Conservation (phyloP, 2,329 filamentous ascomycete species). For the Triangularia verruculosa region DNA sequence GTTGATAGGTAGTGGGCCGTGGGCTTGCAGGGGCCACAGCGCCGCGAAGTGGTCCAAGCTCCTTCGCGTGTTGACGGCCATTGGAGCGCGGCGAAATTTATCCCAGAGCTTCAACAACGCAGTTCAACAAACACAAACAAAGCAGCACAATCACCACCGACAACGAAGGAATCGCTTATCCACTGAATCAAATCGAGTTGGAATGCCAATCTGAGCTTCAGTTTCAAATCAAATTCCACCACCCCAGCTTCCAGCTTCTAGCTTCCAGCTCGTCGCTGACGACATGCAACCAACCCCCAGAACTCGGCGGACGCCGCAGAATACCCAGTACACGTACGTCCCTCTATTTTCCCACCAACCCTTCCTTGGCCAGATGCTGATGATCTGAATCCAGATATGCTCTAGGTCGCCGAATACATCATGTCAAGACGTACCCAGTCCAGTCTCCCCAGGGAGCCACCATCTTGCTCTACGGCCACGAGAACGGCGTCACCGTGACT, state of each 20-base stretch:
- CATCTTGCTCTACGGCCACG: constrained; percentile 61
- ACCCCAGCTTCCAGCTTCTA: neutral
- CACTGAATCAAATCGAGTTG: neutral
- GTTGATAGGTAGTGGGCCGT: neutral
- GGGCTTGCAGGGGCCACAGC: neutral
- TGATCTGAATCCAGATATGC: constrained; percentile 49
- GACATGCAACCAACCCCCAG: constrained; percentile 25
- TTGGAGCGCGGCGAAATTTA: constrained; percentile 22
- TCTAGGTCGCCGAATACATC: constrained; percentile 54
- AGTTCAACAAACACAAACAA: neutral
- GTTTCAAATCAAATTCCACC: neutral
- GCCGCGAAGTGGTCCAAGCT: constrained; percentile 25
- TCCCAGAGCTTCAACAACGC: constrained; percentile 11
- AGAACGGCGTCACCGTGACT: constrained; percentile 58
- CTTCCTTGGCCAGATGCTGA: neutral
- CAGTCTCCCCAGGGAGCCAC: constrained; percentile 62
- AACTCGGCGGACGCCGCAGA: constrained; percentile 30
- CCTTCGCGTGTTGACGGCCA: constrained; percentile 18
- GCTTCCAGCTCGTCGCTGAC: constrained; percentile 6
- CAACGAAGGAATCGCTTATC: neutral
- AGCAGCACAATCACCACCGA: neutral
- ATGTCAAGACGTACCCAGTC: constrained; percentile 60
- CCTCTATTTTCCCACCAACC: neutral
- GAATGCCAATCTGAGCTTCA: neutral
- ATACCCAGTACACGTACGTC: constrained; percentile 28